phyloP scores from a whole-genome alignment of 352 stramenopile genomes.

The Globisporangium nagaii region DNA sequence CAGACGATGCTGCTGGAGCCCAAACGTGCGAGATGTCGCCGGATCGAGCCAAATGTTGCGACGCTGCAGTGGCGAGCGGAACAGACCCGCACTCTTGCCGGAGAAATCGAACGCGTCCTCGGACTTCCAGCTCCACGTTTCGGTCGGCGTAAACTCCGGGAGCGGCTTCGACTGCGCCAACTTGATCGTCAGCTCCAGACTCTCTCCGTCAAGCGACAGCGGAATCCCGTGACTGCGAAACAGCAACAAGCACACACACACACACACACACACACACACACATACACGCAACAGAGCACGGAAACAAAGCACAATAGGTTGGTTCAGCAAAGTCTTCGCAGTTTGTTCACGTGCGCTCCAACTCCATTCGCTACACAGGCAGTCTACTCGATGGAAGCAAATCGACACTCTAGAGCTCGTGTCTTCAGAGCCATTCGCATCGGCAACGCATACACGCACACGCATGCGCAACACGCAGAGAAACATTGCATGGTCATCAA shows the following conservation, averaged over 20 bases:
- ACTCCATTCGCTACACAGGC: neutral
- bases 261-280: constrained; percentile 8
- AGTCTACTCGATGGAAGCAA: neutral
- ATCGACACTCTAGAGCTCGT: constrained; percentile 7
- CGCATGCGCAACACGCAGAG: constrained; percentile 10
- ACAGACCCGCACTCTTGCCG: constrained; percentile 21
- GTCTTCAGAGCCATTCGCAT: constrained; percentile 8
- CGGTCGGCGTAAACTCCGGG: constrained; percentile 26
- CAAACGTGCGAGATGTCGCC: constrained; percentile 46
- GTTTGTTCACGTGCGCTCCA: neutral
- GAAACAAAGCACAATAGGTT: neutral
- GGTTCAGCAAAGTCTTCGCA: neutral
- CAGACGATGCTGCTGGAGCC: constrained; percentile 46
- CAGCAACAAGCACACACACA: neutral
- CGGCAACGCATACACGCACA: constrained; percentile 2
- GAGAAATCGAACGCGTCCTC: constrained; percentile 14
- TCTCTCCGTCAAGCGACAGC: constrained; percentile 28
- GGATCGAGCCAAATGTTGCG: constrained; percentile 63
- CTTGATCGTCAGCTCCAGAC: constrained; percentile 28
- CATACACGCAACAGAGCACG: neutral
- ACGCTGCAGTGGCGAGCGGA: constrained; percentile 26
- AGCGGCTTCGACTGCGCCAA: constrained; percentile 34
- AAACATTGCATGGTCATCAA: constrained; percentile 1
- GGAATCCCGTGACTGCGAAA: constrained; percentile 55
- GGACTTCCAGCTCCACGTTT: constrained; percentile 23